These are phyloP conservation scores for Tranzscheliella williamsii DNA, from an alignment of 1,284 basidiomycete genomes.

Conservation along the genomic window DNA sequence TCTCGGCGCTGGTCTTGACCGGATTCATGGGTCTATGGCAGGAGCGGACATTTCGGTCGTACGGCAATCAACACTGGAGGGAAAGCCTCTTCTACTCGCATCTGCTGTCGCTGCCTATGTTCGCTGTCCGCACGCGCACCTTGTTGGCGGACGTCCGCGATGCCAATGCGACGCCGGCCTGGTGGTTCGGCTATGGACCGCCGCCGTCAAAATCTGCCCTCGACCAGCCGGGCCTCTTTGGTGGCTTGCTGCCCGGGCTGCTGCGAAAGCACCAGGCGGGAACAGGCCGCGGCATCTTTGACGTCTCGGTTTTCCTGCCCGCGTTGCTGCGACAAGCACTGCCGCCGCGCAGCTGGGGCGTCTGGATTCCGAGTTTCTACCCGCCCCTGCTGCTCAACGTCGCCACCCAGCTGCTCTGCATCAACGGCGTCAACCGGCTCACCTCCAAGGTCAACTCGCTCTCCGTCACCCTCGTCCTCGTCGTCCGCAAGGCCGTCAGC, in stretches of 20 bases:
- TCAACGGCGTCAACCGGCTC: slow-evolving; percentile 85
- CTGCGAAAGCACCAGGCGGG: slow-evolving; percentile 62
- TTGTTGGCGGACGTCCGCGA: slow-evolving; percentile 16
- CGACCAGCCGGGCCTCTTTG: slow-evolving; percentile 65
- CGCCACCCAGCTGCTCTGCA: slow-evolving; percentile 81
- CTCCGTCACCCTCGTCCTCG: slow-evolving; percentile 83
- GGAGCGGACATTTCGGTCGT: slow-evolving; percentile 75
- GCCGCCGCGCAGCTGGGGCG: slow-evolving; percentile 1
- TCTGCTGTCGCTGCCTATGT: slow-evolving; percentile 73
- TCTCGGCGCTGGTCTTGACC: slow-evolving; percentile 76
- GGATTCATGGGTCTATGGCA: slow-evolving; percentile 84
- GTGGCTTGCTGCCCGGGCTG: slow-evolving; percentile 59
- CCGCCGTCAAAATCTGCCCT: neutral
- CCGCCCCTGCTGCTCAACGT: slow-evolving; percentile 73
- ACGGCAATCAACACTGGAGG: slow-evolving; percentile 74
- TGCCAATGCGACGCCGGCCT: slow-evolving; percentile 41
- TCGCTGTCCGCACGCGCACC: slow-evolving; percentile 57
- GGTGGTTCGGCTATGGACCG: slow-evolving; percentile 38
- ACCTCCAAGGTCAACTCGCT: slow-evolving; percentile 74
- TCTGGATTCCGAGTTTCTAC: slow-evolving; percentile 69
- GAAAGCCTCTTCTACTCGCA: slow-evolving; percentile 83
- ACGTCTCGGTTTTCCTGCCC: slow-evolving; percentile 40
- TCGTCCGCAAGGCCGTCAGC: slow-evolving; percentile 84
- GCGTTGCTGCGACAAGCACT: slow-evolving; percentile 20
- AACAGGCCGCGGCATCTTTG: slow-evolving; percentile 60